Evolutionary conservation across 345 rosid species (phyloP).

Genomic region (Psidium guajava): DNA sequence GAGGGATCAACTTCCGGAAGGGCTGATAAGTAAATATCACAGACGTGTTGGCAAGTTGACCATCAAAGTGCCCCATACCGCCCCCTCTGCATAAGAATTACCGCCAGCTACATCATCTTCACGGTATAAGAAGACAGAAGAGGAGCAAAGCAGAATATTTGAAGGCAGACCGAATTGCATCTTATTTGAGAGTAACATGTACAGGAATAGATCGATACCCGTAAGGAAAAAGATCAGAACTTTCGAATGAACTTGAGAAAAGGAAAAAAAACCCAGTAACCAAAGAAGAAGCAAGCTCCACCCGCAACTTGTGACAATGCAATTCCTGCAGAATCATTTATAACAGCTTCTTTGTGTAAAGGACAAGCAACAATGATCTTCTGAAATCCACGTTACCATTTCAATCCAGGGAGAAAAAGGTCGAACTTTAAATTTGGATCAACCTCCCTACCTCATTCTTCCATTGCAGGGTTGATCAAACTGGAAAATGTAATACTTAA

Average conservation of each 20-base stretch:
- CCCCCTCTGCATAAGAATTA: slow-evolving; percentile 38
- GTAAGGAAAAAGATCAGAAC: slow-evolving; percentile 62
- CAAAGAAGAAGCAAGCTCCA: slow-evolving; percentile 60
- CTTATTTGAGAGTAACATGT: not conserved
- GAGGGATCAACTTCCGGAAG: slow-evolving; percentile 74
- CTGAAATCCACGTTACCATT: not conserved
- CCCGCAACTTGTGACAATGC: slow-evolving; percentile 75
- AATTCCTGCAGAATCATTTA: slow-evolving; percentile 35
- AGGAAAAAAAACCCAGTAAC: slow-evolving; percentile 87
- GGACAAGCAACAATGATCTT: not conserved
- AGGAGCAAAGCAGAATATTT: not conserved
- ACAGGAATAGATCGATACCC: slow-evolving; percentile 32
- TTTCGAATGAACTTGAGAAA: slow-evolving; percentile 24
- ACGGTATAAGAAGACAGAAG: not conserved
- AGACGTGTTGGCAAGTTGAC: slow-evolving; percentile 74
- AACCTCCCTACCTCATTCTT: not conserved
- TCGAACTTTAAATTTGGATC: not conserved
- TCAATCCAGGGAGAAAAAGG: not conserved
- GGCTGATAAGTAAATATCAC: slow-evolving; percentile 76
- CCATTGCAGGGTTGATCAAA: not conserved
- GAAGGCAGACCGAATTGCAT: not conserved
- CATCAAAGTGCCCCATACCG: slow-evolving; percentile 41
- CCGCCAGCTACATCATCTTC: not conserved
- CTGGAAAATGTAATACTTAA: not conserved
- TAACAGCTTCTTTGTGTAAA: not conserved